Conservation (phyloP, 2,329 filamentous ascomycete genomes). For the Aspergillus uvarum region DNA sequence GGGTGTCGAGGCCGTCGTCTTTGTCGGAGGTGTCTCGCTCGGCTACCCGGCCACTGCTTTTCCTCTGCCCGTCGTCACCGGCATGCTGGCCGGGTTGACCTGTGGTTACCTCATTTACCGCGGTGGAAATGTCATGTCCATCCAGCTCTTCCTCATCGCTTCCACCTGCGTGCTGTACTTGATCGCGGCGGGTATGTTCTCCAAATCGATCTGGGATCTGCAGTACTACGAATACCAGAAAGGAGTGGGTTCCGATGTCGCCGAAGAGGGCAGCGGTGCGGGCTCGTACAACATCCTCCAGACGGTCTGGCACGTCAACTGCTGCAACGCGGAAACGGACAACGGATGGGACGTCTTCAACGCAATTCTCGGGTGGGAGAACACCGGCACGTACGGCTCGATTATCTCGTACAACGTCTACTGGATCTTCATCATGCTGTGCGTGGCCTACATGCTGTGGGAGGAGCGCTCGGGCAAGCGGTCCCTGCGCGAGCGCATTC, state of each 20-base stretch:
- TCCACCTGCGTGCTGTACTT: conserved; percentile 84
- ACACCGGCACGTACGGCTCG: conserved; percentile 82
- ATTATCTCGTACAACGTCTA: conserved; percentile 86
- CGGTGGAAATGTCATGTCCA: conserved; percentile 62
- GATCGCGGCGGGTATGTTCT: conserved; percentile 79
- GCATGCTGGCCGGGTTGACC: conserved; percentile 63
- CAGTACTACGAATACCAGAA: conserved; percentile 59
- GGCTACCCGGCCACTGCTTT: conserved; percentile 57
- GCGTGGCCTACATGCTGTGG: conserved; percentile 1
- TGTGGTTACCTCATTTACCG: conserved; percentile 76
- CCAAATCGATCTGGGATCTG: conserved; percentile 71
- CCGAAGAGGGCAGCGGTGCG: conserved; percentile 64
- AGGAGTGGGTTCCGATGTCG: conserved; percentile 48
- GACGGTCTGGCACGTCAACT: conserved; percentile 83
- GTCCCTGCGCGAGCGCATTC: not conserved
- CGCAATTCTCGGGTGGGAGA: conserved; percentile 80
- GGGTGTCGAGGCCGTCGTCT: conserved; percentile 21
- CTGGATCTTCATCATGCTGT: conserved; percentile 52
- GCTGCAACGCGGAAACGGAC: conserved; percentile 70
- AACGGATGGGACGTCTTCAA: conserved; percentile 87
- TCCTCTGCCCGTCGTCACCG: conserved; percentile 67
- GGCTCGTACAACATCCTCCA: conserved; percentile 77
- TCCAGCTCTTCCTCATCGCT: conserved; percentile 76
- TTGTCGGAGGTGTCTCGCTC: conserved; percentile 21
- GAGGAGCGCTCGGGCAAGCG: not conserved